A percentile compares a stretch with the other conserved stretches of the same genome.
Conservation (phyloP, 2,329 filamentous ascomycete species). For the Nemania serpens region DNA sequence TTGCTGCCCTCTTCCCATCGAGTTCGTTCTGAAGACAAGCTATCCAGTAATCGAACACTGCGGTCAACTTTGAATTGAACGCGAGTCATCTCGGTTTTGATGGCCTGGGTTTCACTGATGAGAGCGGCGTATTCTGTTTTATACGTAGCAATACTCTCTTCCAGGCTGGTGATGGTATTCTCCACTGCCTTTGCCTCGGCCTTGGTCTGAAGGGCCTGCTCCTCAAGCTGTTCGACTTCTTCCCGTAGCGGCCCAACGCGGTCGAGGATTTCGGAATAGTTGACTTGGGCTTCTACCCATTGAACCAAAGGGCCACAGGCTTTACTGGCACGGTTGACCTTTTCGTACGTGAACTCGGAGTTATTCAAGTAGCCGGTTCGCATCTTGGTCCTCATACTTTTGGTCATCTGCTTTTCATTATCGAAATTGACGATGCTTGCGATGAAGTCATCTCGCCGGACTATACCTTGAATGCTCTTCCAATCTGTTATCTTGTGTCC, state of each 20-base stretch:
- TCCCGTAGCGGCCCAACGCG: slow-evolving; percentile 89
- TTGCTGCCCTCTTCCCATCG: slow-evolving; percentile 98
- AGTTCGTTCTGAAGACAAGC: slow-evolving; percentile 87
- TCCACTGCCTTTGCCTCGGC: slow-evolving; percentile 91
- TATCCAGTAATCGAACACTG: slow-evolving; percentile 91
- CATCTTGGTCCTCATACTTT: slow-evolving; percentile 81
- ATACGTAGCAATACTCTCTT: slow-evolving; percentile 90
- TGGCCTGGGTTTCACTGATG: slow-evolving; percentile 95
- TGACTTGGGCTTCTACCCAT: slow-evolving; percentile 96
- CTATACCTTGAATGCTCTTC: slow-evolving; percentile 87
- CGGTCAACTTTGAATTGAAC: slow-evolving; percentile 98
- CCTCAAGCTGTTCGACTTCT: slow-evolving; percentile 85
- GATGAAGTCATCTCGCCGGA: slow-evolving; percentile 95
- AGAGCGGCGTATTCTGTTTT: slow-evolving; percentile 94
- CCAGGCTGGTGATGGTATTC: slow-evolving; percentile 80
- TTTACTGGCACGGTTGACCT: slow-evolving; percentile 93
- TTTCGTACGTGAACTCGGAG: slow-evolving; percentile 94
- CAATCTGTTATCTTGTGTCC: slow-evolving; percentile 89
- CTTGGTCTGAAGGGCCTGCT: slow-evolving; percentile 88
- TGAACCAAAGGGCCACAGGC: slow-evolving; percentile 96
- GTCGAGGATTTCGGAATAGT: slow-evolving; percentile 96
- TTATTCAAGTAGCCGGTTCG: slow-evolving; percentile 88
- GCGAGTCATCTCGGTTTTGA: slow-evolving; percentile 94
- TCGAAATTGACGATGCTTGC: slow-evolving; percentile 97
- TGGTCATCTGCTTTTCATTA: slow-evolving; percentile 95